Base-by-base conservation (phyloP, 2,329 filamentous ascomycete species). In the Colletotrichum sojae region DNA sequence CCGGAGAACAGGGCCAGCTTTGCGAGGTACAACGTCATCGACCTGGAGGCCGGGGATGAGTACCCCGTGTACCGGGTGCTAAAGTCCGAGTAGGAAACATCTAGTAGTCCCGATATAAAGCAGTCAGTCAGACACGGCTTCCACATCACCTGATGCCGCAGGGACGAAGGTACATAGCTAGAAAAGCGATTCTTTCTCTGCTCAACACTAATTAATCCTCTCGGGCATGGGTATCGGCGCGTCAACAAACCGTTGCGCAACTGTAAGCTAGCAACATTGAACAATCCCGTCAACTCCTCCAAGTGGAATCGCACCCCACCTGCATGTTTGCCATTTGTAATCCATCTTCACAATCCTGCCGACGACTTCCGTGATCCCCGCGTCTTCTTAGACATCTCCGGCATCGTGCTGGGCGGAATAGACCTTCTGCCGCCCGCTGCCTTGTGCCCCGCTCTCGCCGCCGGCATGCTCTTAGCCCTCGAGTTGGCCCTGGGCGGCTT, bases 1-100 rank as follows among this genome's bases (percentile, higher is more conserved):
- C 77, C 77, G 1, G 77, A 79, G 71, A 74, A 74, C 6, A 75
- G 74, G 6, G 77, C 78, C 52, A 78, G 76, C 6, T 79, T 77
- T 53, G 75, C 71, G 0, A 72, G 74, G 10, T 75, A 73, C 10
- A 77, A 77, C 48, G 73, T 79, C 12, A 71, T 79, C 1, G 75
- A 77, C 3, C 31, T 77, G 2, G 61, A 70, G 3, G 72, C 36
- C 1, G 76, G 75, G 0, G 76, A 79, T 48, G 76, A 78, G 59
- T 78, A 78, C 45, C 77, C 74, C 9, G 66, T 78, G 8, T 78
- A 73, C 18, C 70, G 75, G 4, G 63, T 78, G 15, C 45, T 63
- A n/a, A 13, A 9, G 27, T 31, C 27, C 27, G 27, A 31, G 6
- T 31, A 31, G 27, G 27, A 9, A 6, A 8, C 5, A 8, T 31